Evolutionary conservation across 169 alveolate species (phyloP), one percentile per base, ranked within the genome.

Genomic region (Miamiensis avidus): DNA sequence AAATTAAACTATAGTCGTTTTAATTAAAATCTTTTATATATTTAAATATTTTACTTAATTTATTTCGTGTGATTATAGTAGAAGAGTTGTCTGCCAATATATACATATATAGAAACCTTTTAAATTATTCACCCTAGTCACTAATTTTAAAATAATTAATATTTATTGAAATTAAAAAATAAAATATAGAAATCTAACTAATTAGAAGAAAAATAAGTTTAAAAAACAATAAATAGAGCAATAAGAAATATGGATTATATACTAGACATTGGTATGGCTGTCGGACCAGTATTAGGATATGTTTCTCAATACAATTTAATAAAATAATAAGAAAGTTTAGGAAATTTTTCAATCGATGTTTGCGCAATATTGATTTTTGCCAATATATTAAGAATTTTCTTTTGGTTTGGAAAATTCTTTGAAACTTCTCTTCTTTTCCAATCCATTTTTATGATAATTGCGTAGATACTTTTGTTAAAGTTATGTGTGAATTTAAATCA

Each of bases 331-430:
- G 33, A 86, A 69, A 49, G 76, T 26, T 69, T 86, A 0, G 87
- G 87, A 0, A 81, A 78, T 29, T 86, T 86, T 81, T 69, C 83
- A 27, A 86, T 34, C 1, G 90, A 86, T 81, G 87, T 86, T 27
- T 86, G 87, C 78, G 87, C 87, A 29, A 86, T 81, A 31, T 30
- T 86, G 20, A 64, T 86, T 15, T 81, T 86, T 75, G 83, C 87
- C 6, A 86, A 86, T 81, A 81, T 86, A 26, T 75, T 86, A 65
- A 86, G 90, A 65, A 77, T 86, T 31, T 76, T 84, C 29, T 74
- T 82, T 82, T 82, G 86, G 86, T 82, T 73, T 82, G 78, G 81
- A 73, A 73, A 82, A 29, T 27, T 31, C 65, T 82, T 33, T 72
- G 86, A 82, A 73, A 69, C 69, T 16, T 34, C 86, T 33, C 69